Conservation (phyloP, 805 yeast genomes). For the Starmerella bombicola region DNA sequence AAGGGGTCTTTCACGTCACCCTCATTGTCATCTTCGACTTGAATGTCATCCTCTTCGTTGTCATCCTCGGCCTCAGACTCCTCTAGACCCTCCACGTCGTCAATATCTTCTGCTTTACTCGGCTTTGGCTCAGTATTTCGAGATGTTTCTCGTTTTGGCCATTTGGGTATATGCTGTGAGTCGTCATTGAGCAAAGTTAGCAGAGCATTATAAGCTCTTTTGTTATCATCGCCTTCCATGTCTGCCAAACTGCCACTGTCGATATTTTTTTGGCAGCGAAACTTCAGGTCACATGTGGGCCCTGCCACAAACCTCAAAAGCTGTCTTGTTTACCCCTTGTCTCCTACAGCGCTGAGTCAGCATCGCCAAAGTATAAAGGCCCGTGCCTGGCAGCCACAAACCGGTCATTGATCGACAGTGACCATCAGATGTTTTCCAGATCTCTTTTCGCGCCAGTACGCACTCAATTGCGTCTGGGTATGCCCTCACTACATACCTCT, state of each 20-base stretch:
- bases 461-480: neutral
- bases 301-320: neutral
- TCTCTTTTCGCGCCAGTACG: neutral
- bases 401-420: no score
- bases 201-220: conserved; percentile 50
- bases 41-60: conserved; percentile 26
- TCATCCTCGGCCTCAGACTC: conserved; percentile 15
- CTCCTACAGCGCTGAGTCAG: no score
- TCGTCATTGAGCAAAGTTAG: conserved; percentile 40
- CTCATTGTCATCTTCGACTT: conserved; percentile 32
- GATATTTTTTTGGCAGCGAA: neutral
- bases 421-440: neutral
- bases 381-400: no score
- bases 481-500: conserved; percentile 18
- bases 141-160: conserved; percentile 4
- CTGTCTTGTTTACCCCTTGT: no score
- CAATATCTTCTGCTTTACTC: conserved; percentile 22
- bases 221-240: conserved; percentile 13
- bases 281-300: neutral
- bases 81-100: conserved; percentile 25
- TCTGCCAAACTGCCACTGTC: neutral
- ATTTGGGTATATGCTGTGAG: conserved; percentile 29
- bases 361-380: no score
- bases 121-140: conserved; percentile 4
- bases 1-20: conserved; percentile 52